Base-by-base conservation (phyloP, 2,329 filamentous ascomycete genomes). In the Rhynchosporium agropyri region DNA sequence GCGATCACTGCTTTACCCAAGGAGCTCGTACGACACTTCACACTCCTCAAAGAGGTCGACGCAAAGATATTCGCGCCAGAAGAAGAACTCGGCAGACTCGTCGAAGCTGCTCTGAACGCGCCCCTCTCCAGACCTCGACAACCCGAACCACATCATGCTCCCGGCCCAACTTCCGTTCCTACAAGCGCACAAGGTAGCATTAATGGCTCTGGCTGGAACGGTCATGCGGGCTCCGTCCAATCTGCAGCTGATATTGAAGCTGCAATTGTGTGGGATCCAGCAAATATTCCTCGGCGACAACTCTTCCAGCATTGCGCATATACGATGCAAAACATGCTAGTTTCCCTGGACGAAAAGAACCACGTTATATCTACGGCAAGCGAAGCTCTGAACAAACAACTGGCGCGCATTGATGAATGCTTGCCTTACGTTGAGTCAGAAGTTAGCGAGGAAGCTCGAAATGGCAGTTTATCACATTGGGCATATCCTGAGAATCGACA, bases 341-440 rank as follows among this genome's bases (percentile, higher is more conserved):
- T 92, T 54, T 94, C 93, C 1, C 84, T 98, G 43, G 95, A 99
- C 73, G 95, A 99, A 78, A 99, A 99, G 79, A 97, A 97, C 69
- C 93, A 97, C 70, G 95, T 99, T 70, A 89, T 98, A 62, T 89
- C 91, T 43, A 96, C 94, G 15, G 94, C 95, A 60, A 95, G 94
- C 71, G 91, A 96, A 70, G 91, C 93, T 51, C 85, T 98, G 12
- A 86, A 91, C 68, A 91, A 90, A 73, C 92, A 97, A 73, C 83
- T 97, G 42, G 80, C 84, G 64, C 91, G 96, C 58, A 87, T 97
- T 73, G 90, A 97, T 74, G 89, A 90, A 70, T 89, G 96, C 38
- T 96, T 90, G 83, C 89, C 92, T 26, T 88, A 93, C 77, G 85
- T 98, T 62, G 89, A 96, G 67, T 81, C 83, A 64, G 95, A 99